Percentiles rank a stretch among this genome's conserved stretches.
Conservation (phyloP, 805 yeast species). For the Pichia heedii region DNA sequence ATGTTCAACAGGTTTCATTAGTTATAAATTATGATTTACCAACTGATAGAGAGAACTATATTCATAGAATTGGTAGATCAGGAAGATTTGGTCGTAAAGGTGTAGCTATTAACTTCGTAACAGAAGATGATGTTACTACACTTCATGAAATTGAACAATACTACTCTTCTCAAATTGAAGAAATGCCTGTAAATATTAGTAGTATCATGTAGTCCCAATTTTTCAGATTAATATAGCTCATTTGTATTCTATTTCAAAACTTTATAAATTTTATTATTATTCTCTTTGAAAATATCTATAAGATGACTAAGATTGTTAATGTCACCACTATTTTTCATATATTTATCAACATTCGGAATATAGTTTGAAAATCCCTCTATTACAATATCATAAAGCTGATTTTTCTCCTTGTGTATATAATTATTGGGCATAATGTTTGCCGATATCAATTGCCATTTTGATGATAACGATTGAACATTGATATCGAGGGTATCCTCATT, state of each 20-base stretch:
- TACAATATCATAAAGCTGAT: neutral
- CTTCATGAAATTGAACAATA: constrained; percentile 82
- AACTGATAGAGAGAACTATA: constrained; percentile 81
- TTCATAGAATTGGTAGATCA: constrained; percentile 96
- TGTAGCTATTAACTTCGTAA: constrained; percentile 90
- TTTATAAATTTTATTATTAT: constrained; percentile 1
- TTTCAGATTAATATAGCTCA: too few species aligned
- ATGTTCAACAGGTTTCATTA: constrained; percentile 93
- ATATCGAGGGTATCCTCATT: too few species aligned
- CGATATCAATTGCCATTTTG: neutral
- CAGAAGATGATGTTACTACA: constrained; percentile 63
- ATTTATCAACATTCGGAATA: neutral
- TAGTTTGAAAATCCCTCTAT: neutral
- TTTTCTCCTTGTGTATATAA: too few species aligned
- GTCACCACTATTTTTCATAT: neutral
- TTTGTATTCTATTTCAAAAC: too few species aligned
- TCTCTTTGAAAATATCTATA: constrained; percentile 3
- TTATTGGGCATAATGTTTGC: neutral
- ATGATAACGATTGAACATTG: neutral
- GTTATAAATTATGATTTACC: constrained; percentile 95
- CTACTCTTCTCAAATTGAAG: constrained; percentile 83
- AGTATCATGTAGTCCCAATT: constrained; percentile 14
- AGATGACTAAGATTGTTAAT: neutral
- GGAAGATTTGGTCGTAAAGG: constrained; percentile 99
- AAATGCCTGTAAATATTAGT: constrained; percentile 64